Evolutionary conservation across 495 filamentous ascomycete species (phyloP).

Genomic region (Lindgomyces ingoldianus): DNA sequence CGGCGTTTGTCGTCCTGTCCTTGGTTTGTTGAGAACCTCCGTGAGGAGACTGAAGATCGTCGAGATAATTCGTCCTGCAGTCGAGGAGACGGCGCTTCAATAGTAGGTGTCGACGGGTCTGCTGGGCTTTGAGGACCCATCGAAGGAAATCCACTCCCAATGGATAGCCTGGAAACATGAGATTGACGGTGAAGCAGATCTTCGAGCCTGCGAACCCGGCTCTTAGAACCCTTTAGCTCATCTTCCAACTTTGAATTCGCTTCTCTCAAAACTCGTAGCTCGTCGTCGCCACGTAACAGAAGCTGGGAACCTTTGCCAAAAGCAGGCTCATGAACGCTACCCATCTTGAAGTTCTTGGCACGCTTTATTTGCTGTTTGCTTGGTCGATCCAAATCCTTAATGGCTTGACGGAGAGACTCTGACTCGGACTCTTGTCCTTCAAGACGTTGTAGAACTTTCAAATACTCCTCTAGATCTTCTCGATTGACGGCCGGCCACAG

Average conservation of each 20-base stretch:
- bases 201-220: slow-evolving; percentile 86
- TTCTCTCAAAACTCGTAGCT: slow-evolving; percentile 67
- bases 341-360: slow-evolving; percentile 91
- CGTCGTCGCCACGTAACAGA: slow-evolving; percentile 79
- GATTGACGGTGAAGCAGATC: slow-evolving; percentile 88
- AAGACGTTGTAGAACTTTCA: slow-evolving; percentile 52
- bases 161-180: slow-evolving; percentile 68
- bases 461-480: slow-evolving; percentile 58
- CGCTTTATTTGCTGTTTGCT: slow-evolving; percentile 75
- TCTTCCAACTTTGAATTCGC: slow-evolving; percentile 80
- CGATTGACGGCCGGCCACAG: slow-evolving; percentile 69
- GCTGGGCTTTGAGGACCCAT: slow-evolving; percentile 38
- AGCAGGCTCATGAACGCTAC: slow-evolving; percentile 84
- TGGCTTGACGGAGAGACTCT: slow-evolving; percentile 60
- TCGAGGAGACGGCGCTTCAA: slow-evolving; percentile 37
- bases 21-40: slow-evolving; percentile 68
- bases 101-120: slow-evolving; percentile 51
- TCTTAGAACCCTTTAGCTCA: slow-evolving; percentile 82
- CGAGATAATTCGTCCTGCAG: slow-evolving; percentile 58
- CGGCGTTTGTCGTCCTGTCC: slow-evolving; percentile 64
- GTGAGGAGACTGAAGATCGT: slow-evolving; percentile 65
- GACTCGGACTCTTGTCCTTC: slow-evolving; percentile 69
- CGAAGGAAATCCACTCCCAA: slow-evolving; percentile 62
- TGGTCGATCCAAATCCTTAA: slow-evolving; percentile 67
- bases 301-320: slow-evolving; percentile 74